Percentiles rank a stretch among this genome's conserved stretches.
Evolutionary conservation across 2,329 filamentous ascomycete genomes (phyloP).

Genomic region (Aureobasidium sp.): DNA sequence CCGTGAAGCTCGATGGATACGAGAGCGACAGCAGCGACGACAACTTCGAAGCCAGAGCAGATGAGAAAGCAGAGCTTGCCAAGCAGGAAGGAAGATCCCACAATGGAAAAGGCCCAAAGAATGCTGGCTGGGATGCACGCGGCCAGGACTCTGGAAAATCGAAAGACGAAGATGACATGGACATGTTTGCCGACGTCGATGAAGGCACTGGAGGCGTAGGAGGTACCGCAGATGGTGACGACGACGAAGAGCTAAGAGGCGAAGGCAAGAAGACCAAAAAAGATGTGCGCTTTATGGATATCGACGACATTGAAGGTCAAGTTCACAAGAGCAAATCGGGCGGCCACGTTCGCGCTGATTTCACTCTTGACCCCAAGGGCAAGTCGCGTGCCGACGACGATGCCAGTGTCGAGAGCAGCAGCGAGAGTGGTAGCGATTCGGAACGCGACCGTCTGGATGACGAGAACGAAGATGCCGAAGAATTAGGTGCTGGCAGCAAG

Average conservation of each 20-base stretch:
- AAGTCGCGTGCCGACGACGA: slow-evolving; percentile 44
- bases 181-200: slow-evolving; percentile 76
- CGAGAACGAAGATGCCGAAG: slow-evolving; percentile 71
- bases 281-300: slow-evolving; percentile 53
- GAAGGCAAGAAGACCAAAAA: slow-evolving; percentile 57
- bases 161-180: slow-evolving; percentile 59
- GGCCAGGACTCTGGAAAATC: slow-evolving; percentile 35
- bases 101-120: slow-evolving; percentile 23
- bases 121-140: slow-evolving; percentile 26
- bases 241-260: slow-evolving; percentile 46
- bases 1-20: slow-evolving; percentile 94
- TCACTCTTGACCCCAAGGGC: slow-evolving; percentile 46
- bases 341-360: slow-evolving; percentile 55
- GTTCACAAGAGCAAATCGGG: slow-evolving; percentile 66
- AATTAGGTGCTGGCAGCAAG: slow-evolving; percentile 81
- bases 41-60: slow-evolving; percentile 70
- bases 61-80: slow-evolving; percentile 47
- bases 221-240: slow-evolving; percentile 39
- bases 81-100: slow-evolving; percentile 26
- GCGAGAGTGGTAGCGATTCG: slow-evolving; percentile 55
- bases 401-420: slow-evolving; percentile 56
- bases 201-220: slow-evolving; percentile 45
- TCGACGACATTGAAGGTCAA: slow-evolving; percentile 70
- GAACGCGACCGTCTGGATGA: slow-evolving; percentile 58
- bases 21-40: slow-evolving; percentile 91